A percentile compares a stretch with the other conserved stretches of the same genome.
These are phyloP conservation scores for Stropharia rugosoannulata DNA, from an alignment of 768 basidiomycete species.

Conservation along the genomic window DNA sequence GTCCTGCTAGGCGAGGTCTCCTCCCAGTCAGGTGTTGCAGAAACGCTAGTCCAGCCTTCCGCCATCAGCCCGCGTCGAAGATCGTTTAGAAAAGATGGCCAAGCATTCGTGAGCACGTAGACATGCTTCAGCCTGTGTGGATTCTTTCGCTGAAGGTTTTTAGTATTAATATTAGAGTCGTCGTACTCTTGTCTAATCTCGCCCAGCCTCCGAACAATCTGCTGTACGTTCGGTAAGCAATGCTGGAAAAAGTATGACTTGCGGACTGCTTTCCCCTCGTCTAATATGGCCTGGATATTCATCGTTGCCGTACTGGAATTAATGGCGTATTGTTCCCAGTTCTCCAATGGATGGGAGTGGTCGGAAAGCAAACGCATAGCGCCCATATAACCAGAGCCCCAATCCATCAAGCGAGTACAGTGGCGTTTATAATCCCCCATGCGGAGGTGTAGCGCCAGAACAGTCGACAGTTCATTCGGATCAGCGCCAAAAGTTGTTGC, in stretches of 20 bases:
- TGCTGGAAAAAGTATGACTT: slow-evolving; percentile 37
- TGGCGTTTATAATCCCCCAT: slow-evolving; percentile 58
- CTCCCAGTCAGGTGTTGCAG: slow-evolving; percentile 35
- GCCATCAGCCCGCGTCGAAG: slow-evolving; percentile 32
- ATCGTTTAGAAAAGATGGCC: slow-evolving; percentile 40
- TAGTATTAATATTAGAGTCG: background rate
- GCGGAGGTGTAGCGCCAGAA: slow-evolving; percentile 55
- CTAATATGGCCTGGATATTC: slow-evolving; percentile 12
- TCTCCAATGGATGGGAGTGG: background rate
- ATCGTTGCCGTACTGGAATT: background rate
- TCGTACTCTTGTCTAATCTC: slow-evolving; percentile 32
- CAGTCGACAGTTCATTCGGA: slow-evolving; percentile 25
- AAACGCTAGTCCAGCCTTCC: slow-evolving; percentile 53
- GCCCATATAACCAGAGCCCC: slow-evolving; percentile 47
- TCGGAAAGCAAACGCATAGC: slow-evolving; percentile 41
- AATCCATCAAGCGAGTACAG: slow-evolving; percentile 47
- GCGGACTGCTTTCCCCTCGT: background rate
- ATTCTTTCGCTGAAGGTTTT: background rate
- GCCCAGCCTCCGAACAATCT: slow-evolving; percentile 39
- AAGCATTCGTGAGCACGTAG: slow-evolving; percentile 52
- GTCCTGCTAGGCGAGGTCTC: slow-evolving; percentile 6
- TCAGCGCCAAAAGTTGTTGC: background rate
- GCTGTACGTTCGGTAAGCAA: slow-evolving; percentile 40
- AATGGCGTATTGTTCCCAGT: background rate
- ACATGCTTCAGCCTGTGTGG: slow-evolving; percentile 26